Conservation (phyloP, 2,329 filamentous ascomycete genomes). For the Xylariaceae sp. region DNA sequence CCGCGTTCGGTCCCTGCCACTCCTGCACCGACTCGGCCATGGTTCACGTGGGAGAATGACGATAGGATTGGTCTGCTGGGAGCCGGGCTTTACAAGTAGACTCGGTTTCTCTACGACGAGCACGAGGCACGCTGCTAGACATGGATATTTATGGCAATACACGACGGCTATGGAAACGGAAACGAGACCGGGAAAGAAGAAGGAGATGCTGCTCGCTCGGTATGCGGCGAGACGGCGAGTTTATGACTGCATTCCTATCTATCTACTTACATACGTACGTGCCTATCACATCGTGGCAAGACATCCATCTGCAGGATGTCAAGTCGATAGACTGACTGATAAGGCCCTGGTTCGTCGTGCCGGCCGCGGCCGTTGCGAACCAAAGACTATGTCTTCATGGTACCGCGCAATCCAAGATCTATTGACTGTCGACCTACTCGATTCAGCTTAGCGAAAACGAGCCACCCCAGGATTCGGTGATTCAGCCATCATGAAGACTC, state of each 20-base stretch:
- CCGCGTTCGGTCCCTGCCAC: constrained; percentile 24
- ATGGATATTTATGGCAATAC: no score
- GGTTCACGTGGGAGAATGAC: not conserved
- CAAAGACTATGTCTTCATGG: not conserved
- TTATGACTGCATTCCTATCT: not conserved
- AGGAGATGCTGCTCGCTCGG: no score
- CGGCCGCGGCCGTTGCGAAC: not conserved
- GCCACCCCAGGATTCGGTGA: not conserved
- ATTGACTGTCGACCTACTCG: not conserved
- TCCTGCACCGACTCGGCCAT: constrained; percentile 23
- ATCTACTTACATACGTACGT: not conserved
- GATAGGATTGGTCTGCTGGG: not conserved
- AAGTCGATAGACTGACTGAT: not conserved
- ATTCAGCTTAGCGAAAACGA: not conserved
- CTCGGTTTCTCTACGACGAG: no score
- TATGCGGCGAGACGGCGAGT: not conserved
- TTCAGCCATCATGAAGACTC: not conserved
- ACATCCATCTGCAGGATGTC: not conserved
- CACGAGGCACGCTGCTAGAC: no score
- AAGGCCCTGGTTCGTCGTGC: not conserved
- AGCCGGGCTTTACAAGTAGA: not conserved
- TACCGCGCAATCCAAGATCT: not conserved
- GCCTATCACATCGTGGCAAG: not conserved
- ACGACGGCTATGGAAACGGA: no score
- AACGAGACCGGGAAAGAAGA: no score